These are phyloP conservation scores for Botrytis paeoniae DNA, from an alignment of 2,329 filamentous ascomycete genomes.

Conservation along the genomic window DNA sequence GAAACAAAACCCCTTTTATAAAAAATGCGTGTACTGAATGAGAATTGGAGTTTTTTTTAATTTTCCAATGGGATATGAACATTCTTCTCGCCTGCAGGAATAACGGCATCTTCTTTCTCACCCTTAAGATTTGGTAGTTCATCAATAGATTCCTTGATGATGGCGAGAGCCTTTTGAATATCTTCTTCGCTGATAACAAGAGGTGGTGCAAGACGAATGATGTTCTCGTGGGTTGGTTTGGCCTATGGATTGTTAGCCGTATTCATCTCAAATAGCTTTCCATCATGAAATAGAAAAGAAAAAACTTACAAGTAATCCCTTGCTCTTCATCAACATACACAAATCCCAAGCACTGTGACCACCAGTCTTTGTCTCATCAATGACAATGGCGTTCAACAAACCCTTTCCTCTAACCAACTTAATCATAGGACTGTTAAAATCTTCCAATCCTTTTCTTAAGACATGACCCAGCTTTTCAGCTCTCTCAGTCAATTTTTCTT, in stretches of 20 bases:
- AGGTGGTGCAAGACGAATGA: conserved; percentile 95
- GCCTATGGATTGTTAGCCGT: conserved; percentile 55
- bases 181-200: conserved; percentile 90
- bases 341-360: conserved; percentile 94
- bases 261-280: neutral
- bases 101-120: conserved; percentile 51
- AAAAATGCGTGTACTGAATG: neutral
- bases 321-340: conserved; percentile 91
- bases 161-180: conserved; percentile 71
- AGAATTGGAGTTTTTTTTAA: neutral
- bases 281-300: neutral
- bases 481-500: conserved; percentile 81
- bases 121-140: conserved; percentile 72
- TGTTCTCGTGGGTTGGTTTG: conserved; percentile 97
- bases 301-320: conserved; percentile 78
- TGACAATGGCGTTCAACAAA: conserved; percentile 90
- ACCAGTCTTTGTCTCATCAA: conserved; percentile 82
- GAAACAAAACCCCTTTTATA: neutral
- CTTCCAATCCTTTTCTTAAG: conserved; percentile 75
- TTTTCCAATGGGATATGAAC: conserved; percentile 47
- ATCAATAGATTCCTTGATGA: conserved; percentile 76
- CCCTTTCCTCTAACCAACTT: conserved; percentile 85
- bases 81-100: conserved; percentile 58
- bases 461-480: conserved; percentile 77
- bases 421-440: conserved; percentile 78